Conservation (phyloP, 306 rosid species). For the Potentilla sterilis region DNA sequence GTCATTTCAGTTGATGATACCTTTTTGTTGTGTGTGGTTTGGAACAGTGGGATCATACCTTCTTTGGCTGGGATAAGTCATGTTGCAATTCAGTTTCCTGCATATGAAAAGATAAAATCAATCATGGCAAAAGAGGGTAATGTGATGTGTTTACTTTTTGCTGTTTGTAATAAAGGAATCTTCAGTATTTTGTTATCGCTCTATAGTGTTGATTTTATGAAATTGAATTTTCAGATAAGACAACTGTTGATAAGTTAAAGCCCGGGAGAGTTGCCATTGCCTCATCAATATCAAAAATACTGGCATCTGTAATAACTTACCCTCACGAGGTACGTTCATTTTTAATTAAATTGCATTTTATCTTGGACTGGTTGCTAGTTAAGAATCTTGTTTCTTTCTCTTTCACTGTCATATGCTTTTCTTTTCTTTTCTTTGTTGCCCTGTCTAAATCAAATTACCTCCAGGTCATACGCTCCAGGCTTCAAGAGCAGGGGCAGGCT, state of each 20-base stretch:
- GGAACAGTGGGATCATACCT: conserved; percentile 84
- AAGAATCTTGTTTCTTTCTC: background rate
- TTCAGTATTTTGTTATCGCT: background rate
- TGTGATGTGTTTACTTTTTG: conserved; percentile 19
- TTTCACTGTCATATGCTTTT: background rate
- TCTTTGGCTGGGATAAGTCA: conserved; percentile 93
- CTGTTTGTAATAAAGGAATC: background rate
- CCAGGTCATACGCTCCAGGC: conserved; percentile 84
- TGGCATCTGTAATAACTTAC: conserved; percentile 78
- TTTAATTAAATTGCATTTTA: conserved; percentile 2
- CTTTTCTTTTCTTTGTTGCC: background rate
- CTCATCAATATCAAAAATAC: conserved; percentile 76
- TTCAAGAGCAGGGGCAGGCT: conserved; percentile 95
- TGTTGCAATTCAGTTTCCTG: conserved; percentile 95
- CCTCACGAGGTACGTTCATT: conserved; percentile 73
- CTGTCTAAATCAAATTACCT: conserved; percentile 9
- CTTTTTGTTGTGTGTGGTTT: conserved; percentile 28
- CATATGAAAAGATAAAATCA: conserved; percentile 74
- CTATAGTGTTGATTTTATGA: conserved; percentile 25
- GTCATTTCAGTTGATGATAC: conserved; percentile 13
- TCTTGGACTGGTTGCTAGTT: background rate
- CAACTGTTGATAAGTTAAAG: conserved; percentile 64
- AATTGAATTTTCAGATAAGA: conserved; percentile 52
- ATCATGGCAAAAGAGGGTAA: conserved; percentile 73
- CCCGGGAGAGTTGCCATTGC: conserved; percentile 70